phyloP scores from a whole-genome alignment of 1,284 basidiomycete species.

The Ustilago tritici region DNA sequence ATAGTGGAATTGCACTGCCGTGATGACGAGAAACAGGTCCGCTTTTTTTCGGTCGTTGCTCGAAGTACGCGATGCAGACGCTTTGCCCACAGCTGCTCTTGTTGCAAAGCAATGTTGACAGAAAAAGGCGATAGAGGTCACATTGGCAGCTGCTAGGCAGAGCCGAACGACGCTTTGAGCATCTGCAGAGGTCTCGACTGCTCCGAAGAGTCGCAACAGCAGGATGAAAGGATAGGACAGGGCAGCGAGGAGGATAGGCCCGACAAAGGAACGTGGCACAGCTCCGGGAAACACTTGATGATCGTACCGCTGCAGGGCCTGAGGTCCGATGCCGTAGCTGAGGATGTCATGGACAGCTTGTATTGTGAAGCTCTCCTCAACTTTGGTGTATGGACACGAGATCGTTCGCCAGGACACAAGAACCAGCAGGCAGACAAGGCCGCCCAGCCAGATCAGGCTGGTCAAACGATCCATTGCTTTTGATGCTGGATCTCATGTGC shows the following conservation, averaged over 20 bases:
- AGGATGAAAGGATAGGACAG: slow-evolving; percentile 61
- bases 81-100: not conserved
- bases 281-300: slow-evolving; percentile 89
- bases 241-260: slow-evolving; percentile 72
- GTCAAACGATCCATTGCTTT: slow-evolving; percentile 14
- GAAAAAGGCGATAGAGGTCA: slow-evolving; percentile 77
- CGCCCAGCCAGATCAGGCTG: slow-evolving; percentile 24
- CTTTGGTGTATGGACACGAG: slow-evolving; percentile 84
- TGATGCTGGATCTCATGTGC: not conserved
- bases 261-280: slow-evolving; percentile 87
- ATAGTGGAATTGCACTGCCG: slow-evolving; percentile 87
- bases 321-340: slow-evolving; percentile 76
- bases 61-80: no score
- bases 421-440: slow-evolving; percentile 25
- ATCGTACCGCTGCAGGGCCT: slow-evolving; percentile 77
- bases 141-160: slow-evolving; percentile 79
- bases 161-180: slow-evolving; percentile 79
- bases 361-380: slow-evolving; percentile 95
- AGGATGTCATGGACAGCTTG: slow-evolving; percentile 91
- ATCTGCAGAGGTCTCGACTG: slow-evolving; percentile 74
- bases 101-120: slow-evolving; percentile 74
- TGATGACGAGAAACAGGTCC: slow-evolving; percentile 74
- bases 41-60: not conserved
- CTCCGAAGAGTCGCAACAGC: slow-evolving; percentile 70
- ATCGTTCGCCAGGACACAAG: slow-evolving; percentile 30